Conservation (phyloP, 2,329 filamentous ascomycete genomes). For the Acephala macrosclerotiorum region DNA sequence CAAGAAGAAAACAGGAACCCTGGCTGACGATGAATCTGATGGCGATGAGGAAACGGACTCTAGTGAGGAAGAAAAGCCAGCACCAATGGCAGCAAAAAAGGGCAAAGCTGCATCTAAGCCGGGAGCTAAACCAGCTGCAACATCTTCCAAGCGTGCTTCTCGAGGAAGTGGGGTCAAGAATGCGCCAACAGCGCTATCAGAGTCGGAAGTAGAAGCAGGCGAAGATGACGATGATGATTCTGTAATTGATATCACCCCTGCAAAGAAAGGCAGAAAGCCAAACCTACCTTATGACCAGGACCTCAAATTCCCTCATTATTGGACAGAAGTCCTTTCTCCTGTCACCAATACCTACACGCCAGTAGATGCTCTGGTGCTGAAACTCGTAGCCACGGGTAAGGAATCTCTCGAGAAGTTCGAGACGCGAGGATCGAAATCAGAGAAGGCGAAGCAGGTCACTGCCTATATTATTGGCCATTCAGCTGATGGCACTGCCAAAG, state of each 20-base stretch:
- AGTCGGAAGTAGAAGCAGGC: conserved; percentile 57
- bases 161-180: conserved; percentile 41
- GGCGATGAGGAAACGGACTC: conserved; percentile 20
- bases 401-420: conserved; percentile 80
- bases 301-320: conserved; percentile 86
- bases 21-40: conserved; percentile 14
- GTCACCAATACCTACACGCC: conserved; percentile 80
- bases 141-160: conserved; percentile 34
- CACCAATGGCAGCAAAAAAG: conserved; percentile 35
- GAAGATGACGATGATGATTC: conserved; percentile 59
- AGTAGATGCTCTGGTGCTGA: conserved; percentile 76
- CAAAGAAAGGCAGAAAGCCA: conserved; percentile 23
- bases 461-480: conserved; percentile 88
- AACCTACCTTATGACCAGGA: conserved; percentile 73
- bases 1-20: conserved; percentile 48
- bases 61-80: conserved; percentile 35
- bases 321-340: conserved; percentile 88
- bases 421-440: conserved; percentile 81
- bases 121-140: conserved; percentile 29
- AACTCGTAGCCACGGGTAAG: conserved; percentile 72
- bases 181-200: conserved; percentile 52
- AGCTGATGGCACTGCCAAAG: conserved; percentile 87
- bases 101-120: conserved; percentile 34
- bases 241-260: conserved; percentile 58
- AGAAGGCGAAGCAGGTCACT: conserved; percentile 87